phyloP scores from a whole-genome alignment of 331 rosid species.

The Phaseolus coccineus region DNA sequence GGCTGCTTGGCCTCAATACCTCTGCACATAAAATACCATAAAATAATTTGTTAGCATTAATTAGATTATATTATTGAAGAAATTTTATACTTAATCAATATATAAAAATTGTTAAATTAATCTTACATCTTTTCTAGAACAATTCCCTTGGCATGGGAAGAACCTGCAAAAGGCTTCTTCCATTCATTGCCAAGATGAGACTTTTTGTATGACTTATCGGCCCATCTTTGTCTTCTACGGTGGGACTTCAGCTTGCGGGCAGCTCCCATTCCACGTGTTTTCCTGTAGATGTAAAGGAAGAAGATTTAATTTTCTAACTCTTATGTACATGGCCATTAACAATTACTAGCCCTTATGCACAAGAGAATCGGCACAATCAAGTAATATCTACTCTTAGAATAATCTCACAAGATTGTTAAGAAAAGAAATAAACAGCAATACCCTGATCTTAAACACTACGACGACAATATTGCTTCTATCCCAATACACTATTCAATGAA shows the following conservation, averaged over 20 bases:
- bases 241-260: conserved; percentile 88
- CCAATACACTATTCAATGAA: neutral
- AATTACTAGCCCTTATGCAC: neutral
- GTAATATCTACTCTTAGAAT: neutral
- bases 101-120: neutral
- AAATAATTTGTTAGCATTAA: neutral
- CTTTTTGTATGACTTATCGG: conserved; percentile 85
- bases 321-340: neutral
- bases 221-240: conserved; percentile 92
- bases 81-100: neutral
- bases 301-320: neutral
- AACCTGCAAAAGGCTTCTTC: conserved; percentile 93
- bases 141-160: conserved; percentile 92
- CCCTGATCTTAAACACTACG: neutral
- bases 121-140: conserved; percentile 90
- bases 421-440: neutral
- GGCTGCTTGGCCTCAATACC: conserved; percentile 97
- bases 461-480: neutral
- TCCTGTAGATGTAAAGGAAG: conserved; percentile 45
- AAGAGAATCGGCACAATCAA: neutral
- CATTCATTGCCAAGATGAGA: conserved; percentile 93
- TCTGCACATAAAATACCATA: conserved; percentile 43
- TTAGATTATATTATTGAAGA: neutral
- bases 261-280: conserved; percentile 89
- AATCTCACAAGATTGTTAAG: neutral